Evolutionary conservation across 768 basidiomycete genomes (phyloP), one percentile per base, ranked within the genome.

Genomic region (Leccinum aurantiacum): DNA sequence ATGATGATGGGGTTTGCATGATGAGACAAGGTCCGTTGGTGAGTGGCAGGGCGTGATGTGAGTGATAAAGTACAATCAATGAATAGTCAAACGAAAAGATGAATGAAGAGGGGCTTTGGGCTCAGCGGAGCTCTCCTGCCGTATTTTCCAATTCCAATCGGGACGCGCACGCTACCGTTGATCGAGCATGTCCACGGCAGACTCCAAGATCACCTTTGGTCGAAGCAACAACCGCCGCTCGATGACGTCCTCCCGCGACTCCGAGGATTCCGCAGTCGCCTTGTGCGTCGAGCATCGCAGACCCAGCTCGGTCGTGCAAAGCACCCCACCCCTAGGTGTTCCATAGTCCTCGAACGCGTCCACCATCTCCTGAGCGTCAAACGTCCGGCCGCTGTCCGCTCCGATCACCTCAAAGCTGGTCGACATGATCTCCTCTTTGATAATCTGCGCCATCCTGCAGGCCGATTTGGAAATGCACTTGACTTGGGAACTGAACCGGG

Each of bases 181-280:
- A 53, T 79, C 78, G 50, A 82, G 73, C 64, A 81, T 76, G 52
- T 83, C 78, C 61, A 81, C 75, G 13, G 89, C 87, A n/a, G 85
- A 85, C 67, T 91, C 89, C 58, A 91, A 73, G 44, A 91, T 84
- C 3, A 91, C 88, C 70, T 89, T 91, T n/a, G 90, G 89, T 68
- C 79, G 79, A 59, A 91, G 75, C 53, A 91, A 72, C 56, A 86
- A 71, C 65, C 85, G 80, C 61, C 80, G 79, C 54, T 90, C 89
- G 47, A 84, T 71, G 25, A 65, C 70, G 35, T 78, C 80, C 31
- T 78, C 82, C 7, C 73, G 79, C 13, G 70, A 71, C 24, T 66
- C 59, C 35, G 33, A 59, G 8, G 59, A 53, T 24, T 75, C 70
- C 27, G 55, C 33, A 14, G 19, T 67, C 17, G 63, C 46, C 48